Base-by-base conservation (phyloP, 352 stramenopile species). In the Thalassiosira delicatula region DNA sequence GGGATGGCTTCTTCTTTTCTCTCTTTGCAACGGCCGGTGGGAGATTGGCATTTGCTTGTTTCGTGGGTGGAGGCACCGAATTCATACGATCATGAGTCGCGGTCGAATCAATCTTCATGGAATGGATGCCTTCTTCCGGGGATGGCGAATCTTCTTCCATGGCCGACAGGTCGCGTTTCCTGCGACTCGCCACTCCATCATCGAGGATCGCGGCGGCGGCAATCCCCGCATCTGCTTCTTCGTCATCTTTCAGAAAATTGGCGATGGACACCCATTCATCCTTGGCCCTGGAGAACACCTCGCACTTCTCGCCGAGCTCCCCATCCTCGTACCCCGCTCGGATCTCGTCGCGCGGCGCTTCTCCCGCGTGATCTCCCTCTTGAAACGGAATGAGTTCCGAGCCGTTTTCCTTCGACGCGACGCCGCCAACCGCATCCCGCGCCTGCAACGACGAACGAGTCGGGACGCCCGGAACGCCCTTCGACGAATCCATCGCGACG, bases 1-100 rank as follows among this genome's bases (percentile, higher is more conserved):
- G 82, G 66, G 83, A 85, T 44, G 90, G 90, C 33, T 94, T 94
- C 65, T 93, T 94, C 78, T 88, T 88, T 30, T 92, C 85, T 37
- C 87, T 61, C 42, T 91, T 91, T 32, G 76, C 66, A 44, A 79
- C 62, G 49, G 79, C 83, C 19, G 69, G 53, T 21, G 42, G 61
- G 49, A 72, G 59, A 56, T 40, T 65, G 17, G 2, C 3, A 44
- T 56, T 63, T 66, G 40, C 11, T 62, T 79, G 57, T 63, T 32
- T 42, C 17, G 27, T 60, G 17, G n/a, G 4, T 42, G 54, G 25
- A 44, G 51, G 44, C n/a, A 19, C 27, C 21, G 4, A 30, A 66
- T 44, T 19, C 32, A 49, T 66, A 66, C 25, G 1, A 67, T 35
- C 35, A 63, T 14, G 23, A 63, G 54, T 14, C 29, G 27, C 8